Conservation (phyloP, 345 rosid genomes). For the Ceriops tagal region DNA sequence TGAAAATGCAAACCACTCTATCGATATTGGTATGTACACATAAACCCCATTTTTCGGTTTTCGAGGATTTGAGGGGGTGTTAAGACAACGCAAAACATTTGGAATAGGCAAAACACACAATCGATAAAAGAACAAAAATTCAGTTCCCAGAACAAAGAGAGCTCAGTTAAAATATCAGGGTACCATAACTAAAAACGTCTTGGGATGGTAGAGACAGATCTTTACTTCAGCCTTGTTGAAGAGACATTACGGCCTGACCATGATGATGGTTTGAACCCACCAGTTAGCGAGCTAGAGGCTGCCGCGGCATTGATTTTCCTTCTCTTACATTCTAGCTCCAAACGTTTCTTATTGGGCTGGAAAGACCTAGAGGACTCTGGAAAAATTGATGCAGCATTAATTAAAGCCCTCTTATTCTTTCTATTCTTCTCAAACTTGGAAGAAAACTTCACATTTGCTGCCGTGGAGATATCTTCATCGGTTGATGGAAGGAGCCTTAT, state of each 20-base stretch:
- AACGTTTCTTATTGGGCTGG: constrained; percentile 41
- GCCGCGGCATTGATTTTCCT: constrained; percentile 65
- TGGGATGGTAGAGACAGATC: neutral
- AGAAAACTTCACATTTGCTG: constrained; percentile 59
- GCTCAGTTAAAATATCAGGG: neutral
- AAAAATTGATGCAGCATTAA: constrained; percentile 71
- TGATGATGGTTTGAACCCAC: constrained; percentile 68
- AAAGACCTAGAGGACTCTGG: constrained; percentile 41
- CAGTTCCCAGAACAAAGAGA: neutral
- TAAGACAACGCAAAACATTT: too few species aligned
- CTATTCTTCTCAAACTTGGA: constrained; percentile 72
- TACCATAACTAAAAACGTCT: constrained; percentile 2
- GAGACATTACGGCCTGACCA: constrained; percentile 39
- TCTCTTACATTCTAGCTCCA: constrained; percentile 78
- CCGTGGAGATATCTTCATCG: constrained; percentile 56
- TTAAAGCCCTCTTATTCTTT: constrained; percentile 70
- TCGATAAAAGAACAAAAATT: too few species aligned
- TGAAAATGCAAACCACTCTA: too few species aligned
- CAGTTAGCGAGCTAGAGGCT: constrained; percentile 54
- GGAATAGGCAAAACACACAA: too few species aligned
- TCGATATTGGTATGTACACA: too few species aligned
- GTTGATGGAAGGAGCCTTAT: constrained; percentile 67
- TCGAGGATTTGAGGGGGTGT: too few species aligned
- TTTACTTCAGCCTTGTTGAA: constrained; percentile 22
- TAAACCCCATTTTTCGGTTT: too few species aligned